Evolutionary conservation across 805 yeast genomes (phyloP), one percentile per base, ranked within the genome.

Genomic region (Lipomyces spencermartinsiae): DNA sequence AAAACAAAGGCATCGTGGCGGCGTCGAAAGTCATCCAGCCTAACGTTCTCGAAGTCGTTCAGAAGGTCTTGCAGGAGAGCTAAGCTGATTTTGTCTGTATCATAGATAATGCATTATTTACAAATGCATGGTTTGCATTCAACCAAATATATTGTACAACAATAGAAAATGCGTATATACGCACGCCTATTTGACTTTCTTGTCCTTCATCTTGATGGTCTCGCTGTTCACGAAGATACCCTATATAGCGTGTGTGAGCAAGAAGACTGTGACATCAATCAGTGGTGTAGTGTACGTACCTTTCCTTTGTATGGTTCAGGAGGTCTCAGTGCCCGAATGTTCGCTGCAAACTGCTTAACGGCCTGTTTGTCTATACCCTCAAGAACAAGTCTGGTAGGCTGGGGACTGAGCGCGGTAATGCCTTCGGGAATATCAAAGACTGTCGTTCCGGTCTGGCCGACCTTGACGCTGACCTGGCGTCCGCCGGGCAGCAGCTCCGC

Each of bases 221-320:
- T 95, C 98, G 76, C 88, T 90, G 79, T 93, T 91, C 61, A 95
- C 89, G 78, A 90, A 95, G 61, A 95, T 90, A 77, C 99, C 99
- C 71, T 68, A 35, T 75, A 16, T 31, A 5, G 14, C 33, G 16
- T 35, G 37, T 2, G 39, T 33, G 34, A 54, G 31, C 31, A 53
- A 3, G 51, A 34, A 34, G 19, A 6, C 19, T 16, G 54, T 12
- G 16, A 6, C 19, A 54, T n/a, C 12, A n/a, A 34, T 19, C 1
- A 31, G 34, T 8, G 29, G 12, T 10, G 43, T 16, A 31, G 14
- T 22, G 31, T 25, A 62, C 74, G 22, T 49, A 71, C 71, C 75
- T 96, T 96, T 78, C 99, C 99, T 82, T 95, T 95, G 80, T 95
- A 95, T 53, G 98, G 98, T 82, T 95, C 99, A 58, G 99, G 99